Base-by-base conservation (phyloP, 2,329 filamentous ascomycete species). In the Tolypocladium paradoxum region DNA sequence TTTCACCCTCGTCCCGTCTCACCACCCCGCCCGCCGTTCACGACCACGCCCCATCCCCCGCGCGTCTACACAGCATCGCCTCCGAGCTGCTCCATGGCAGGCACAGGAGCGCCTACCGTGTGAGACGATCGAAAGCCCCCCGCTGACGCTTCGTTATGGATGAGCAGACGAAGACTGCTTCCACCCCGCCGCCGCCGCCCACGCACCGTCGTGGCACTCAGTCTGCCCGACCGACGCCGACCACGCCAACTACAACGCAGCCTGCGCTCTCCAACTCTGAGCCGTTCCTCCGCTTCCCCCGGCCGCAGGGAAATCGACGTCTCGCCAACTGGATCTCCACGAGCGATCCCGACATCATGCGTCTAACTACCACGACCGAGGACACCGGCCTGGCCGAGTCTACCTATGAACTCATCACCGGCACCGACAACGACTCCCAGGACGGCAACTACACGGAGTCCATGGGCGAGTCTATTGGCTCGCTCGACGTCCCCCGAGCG, bases 301-400 rank as follows among this genome's bases (percentile, higher is more conserved):
- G 70, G 45, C 79, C 80, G 0, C 72, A 76, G 61, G 80, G 77
- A 51, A 82, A 75, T 58, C 72, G 73, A 53, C 70, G 73, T 49
- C 76, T 83, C 40, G 79, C 79, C 60, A 76, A 78, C 71, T 83
- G 79, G 79, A 71, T 83, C 49, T 80, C 77, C 7, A 75, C 73
- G 51, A 82, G 78, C 61, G 74, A 78, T 33, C 77, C 77, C 51
- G 74, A 79, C 67, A 79, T 82, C 57, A 80, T 81, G 76, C 72
- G 71, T 57, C 66, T 72, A 24, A 68, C 69, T 37, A 68, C 63
- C 51, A 68, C 68, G 31, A 70, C 73, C 54, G 74, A 77, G 40
- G 73, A 75, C 57, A 74, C 77, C 64, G 80, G 70, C 60, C 63
- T 82, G 61, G 67, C 73, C 61, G 79, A 81, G 61, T 79, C 79